Evolutionary conservation across 2,329 filamentous ascomycete genomes (phyloP).

Genomic region (Niveomyces coronatus): DNA sequence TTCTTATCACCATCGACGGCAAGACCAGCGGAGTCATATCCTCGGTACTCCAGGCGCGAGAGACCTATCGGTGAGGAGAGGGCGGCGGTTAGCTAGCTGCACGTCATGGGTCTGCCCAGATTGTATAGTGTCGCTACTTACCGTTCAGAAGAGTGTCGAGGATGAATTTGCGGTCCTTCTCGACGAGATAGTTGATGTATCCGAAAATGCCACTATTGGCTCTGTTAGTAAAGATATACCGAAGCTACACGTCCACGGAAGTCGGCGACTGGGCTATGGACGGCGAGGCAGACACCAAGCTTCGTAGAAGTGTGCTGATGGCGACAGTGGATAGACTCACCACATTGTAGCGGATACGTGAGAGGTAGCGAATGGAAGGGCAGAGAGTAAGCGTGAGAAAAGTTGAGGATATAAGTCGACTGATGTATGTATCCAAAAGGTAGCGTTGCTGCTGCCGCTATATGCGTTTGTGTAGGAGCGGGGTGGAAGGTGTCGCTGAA

Average conservation of each 20-base stretch:
- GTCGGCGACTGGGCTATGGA: too few relatives aligned
- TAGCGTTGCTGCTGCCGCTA: constrained; percentile 2
- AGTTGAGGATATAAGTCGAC: too few relatives aligned
- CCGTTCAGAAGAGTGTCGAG: constrained; percentile 94
- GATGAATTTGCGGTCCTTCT: constrained; percentile 96
- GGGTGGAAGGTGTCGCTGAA: neutral
- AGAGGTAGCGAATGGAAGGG: neutral
- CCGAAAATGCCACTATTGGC: constrained; percentile 77
- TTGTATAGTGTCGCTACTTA: constrained; percentile 24
- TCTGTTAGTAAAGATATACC: constrained; percentile 18
- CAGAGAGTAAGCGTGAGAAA: too few relatives aligned
- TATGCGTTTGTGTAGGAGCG: constrained; percentile 1
- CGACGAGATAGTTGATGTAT: constrained; percentile 98
- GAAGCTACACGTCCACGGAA: neutral
- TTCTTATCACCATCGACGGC: constrained; percentile 97
- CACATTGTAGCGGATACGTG: constrained; percentile 3
- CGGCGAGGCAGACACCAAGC: too few relatives aligned
- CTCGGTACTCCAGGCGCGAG: constrained; percentile 92
- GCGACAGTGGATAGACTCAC: constrained; percentile 1
- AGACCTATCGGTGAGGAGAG: constrained; percentile 53
- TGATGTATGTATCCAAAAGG: neutral
- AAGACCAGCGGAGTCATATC: constrained; percentile 95
- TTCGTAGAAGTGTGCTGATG: too few relatives aligned
- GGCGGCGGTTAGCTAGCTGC: constrained; percentile 20
- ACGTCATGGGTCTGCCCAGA: neutral